A percentile compares a stretch with the other conserved stretches of the same genome.
These are phyloP conservation scores for Plasmodium fragile DNA, from an alignment of 169 alveolate species.

Conservation along the genomic window DNA sequence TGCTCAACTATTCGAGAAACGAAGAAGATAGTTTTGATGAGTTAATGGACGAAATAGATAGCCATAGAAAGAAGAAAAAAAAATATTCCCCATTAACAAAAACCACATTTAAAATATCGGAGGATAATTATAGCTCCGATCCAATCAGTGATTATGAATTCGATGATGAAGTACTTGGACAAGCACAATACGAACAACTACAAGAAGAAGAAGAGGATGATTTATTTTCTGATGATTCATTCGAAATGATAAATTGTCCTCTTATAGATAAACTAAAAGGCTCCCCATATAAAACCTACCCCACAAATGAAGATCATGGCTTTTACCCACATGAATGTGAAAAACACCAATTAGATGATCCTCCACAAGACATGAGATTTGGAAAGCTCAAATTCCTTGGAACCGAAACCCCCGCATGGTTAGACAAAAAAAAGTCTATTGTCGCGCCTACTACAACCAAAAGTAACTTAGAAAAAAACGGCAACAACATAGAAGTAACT, in stretches of 20 bases:
- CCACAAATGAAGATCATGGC: not conserved
- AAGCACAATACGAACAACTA: not conserved
- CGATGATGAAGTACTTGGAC: not conserved
- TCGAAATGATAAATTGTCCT: not conserved
- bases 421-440: not conserved
- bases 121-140: not conserved
- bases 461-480: not conserved
- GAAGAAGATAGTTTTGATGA: not conserved
- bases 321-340: not conserved
- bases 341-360: not conserved
- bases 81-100: not conserved
- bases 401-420: too few relatives aligned
- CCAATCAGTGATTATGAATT: not conserved
- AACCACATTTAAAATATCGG: not conserved
- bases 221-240: not conserved
- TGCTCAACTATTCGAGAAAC: not conserved
- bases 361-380: not conserved
- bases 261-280: not conserved
- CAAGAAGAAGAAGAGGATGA: not conserved
- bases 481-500: not conserved
- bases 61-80: not conserved
- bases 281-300: not conserved
- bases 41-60: not conserved
- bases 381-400: not conserved
- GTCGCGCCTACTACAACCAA: not conserved